Conservation (phyloP, 192 early-diverging fungal genomes). For the Ramicandelaber brevisporus region DNA sequence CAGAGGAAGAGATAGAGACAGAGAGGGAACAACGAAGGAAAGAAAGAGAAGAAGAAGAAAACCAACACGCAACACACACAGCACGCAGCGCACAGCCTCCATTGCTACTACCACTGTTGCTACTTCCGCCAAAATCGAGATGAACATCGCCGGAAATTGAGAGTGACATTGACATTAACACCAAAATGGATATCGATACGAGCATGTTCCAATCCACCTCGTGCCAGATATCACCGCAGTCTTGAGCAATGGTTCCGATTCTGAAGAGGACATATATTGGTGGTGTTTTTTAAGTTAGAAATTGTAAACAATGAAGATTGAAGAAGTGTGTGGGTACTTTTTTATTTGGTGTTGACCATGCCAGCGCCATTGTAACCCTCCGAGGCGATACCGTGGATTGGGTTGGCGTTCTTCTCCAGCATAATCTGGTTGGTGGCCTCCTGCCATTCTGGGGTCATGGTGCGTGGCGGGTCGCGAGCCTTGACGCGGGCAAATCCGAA, state of each 20-base stretch:
- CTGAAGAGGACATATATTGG: too few species aligned
- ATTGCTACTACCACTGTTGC: background rate
- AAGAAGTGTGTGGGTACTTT: too few species aligned
- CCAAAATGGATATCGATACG: too few species aligned
- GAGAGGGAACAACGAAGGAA: slow-evolving; percentile 54
- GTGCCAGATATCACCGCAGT: too few species aligned
- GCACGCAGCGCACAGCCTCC: background rate
- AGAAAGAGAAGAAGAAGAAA: background rate
- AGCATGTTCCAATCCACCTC: too few species aligned
- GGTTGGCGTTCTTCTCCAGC: slow-evolving; percentile 42
- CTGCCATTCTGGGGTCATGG: slow-evolving; percentile 61
- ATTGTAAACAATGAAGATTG: slow-evolving; percentile 1
- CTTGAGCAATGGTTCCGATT: too few species aligned
- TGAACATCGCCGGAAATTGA: background rate
- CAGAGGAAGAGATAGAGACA: too few species aligned
- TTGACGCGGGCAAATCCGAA: slow-evolving; percentile 27
- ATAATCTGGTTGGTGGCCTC: slow-evolving; percentile 52
- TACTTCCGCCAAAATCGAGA: background rate
- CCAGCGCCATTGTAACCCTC: slow-evolving; percentile 55
- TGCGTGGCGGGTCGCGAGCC: slow-evolving; percentile 6
- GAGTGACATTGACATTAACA: background rate
- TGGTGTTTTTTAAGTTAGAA: too few species aligned
- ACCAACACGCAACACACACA: background rate
- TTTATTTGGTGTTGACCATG: slow-evolving; percentile 25
- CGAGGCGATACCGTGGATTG: slow-evolving; percentile 51